phyloP scores from a whole-genome alignment of 345 rosid genomes.

The Aquilaria malaccensis region DNA sequence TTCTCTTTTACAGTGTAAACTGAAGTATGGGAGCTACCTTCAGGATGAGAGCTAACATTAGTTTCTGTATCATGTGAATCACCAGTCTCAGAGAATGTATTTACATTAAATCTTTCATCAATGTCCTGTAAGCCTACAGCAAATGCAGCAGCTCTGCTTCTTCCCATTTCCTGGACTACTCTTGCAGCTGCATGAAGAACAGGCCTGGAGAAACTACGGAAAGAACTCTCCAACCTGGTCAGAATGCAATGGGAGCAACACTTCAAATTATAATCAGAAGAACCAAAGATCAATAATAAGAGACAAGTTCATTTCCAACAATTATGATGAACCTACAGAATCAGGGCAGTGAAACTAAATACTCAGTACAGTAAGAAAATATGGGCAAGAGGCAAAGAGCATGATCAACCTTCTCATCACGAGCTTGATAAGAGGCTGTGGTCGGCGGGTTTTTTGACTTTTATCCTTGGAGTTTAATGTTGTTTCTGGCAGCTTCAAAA shows the following conservation, averaged over 20 bases:
- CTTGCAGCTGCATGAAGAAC: slow-evolving; percentile 99
- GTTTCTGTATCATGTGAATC: slow-evolving; percentile 67
- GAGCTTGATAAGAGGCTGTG: slow-evolving; percentile 92
- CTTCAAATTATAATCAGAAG: background rate
- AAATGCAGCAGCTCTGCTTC: slow-evolving; percentile 95
- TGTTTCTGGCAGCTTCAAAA: slow-evolving; percentile 91
- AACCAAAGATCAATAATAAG: background rate
- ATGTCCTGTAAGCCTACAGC: slow-evolving; percentile 87
- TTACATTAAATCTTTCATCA: slow-evolving; percentile 78
- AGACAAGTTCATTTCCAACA: background rate
- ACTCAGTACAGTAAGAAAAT: slow-evolving; percentile 9
- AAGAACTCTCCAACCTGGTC: slow-evolving; percentile 94
- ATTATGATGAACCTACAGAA: background rate
- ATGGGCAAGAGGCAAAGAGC: slow-evolving; percentile 9
- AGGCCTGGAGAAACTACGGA: slow-evolving; percentile 99
- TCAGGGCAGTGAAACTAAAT: slow-evolving; percentile 9
- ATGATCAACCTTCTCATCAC: slow-evolving; percentile 88
- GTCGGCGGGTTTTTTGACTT: slow-evolving; percentile 82
- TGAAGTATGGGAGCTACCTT: slow-evolving; percentile 33
- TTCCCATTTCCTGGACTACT: slow-evolving; percentile 99
- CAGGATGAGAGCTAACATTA: slow-evolving; percentile 73
- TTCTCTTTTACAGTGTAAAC: no score
- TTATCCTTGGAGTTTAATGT: slow-evolving; percentile 79
- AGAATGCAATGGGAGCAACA: slow-evolving; percentile 5
- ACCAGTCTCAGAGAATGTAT: slow-evolving; percentile 43